These are phyloP conservation scores for Lindgomyces ingoldianus DNA, from an alignment of 495 filamentous ascomycete species.

Conservation along the genomic window DNA sequence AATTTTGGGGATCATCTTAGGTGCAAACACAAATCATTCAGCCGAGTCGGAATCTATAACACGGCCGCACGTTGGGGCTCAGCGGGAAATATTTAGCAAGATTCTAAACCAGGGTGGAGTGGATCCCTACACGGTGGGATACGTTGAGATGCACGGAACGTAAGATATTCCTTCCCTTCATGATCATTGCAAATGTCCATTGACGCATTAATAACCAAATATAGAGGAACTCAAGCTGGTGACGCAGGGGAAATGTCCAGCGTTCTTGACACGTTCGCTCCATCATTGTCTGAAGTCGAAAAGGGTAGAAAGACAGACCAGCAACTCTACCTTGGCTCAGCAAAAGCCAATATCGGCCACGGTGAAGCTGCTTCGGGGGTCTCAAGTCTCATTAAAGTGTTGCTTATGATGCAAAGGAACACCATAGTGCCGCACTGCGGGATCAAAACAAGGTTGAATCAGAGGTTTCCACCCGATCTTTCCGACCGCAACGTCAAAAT, in stretches of 20 bases:
- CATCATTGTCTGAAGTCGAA: neutral
- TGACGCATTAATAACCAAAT: too few relatives aligned
- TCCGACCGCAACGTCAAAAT: slow-evolving; percentile 12
- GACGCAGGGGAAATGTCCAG: slow-evolving; percentile 42
- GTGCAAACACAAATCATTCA: slow-evolving; percentile 41
- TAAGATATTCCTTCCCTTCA: neutral
- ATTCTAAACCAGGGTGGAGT: slow-evolving; percentile 32
- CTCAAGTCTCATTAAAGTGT: slow-evolving; percentile 43
- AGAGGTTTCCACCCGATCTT: slow-evolving; percentile 8
- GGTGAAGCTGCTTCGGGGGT: slow-evolving; percentile 43
- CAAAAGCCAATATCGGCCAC: slow-evolving; percentile 22
- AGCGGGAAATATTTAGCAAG: slow-evolving; percentile 33
- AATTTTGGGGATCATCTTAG: slow-evolving; percentile 39
- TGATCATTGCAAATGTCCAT: neutral
- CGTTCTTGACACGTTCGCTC: slow-evolving; percentile 34
- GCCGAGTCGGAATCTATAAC: slow-evolving; percentile 47
- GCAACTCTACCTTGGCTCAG: neutral
- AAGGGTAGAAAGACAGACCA: neutral
- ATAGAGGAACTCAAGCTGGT: slow-evolving; percentile 45
- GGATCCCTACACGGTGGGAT: slow-evolving; percentile 37
- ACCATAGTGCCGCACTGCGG: slow-evolving; percentile 25
- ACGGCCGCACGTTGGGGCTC: slow-evolving; percentile 39
- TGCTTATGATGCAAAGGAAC: slow-evolving; percentile 41
- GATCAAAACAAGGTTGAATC: slow-evolving; percentile 20
- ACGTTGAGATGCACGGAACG: slow-evolving; percentile 48